Evolutionary conservation across 129 eudicot species (phyloP).

Genomic region (Rutidosis leptorrhynchoides): DNA sequence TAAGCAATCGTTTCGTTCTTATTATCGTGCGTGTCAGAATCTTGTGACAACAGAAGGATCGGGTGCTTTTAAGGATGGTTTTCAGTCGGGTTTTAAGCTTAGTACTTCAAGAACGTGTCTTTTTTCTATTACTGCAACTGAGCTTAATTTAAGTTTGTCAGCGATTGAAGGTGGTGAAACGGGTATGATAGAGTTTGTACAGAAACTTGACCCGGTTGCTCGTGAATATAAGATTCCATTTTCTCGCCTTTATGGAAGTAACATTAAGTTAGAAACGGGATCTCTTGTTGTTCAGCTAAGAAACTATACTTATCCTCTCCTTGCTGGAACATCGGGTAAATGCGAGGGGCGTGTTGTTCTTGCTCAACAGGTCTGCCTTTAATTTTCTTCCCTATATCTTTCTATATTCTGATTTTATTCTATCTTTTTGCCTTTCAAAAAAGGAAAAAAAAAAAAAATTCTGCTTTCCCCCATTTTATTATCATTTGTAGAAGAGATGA

Average conservation of each 20-base stretch:
- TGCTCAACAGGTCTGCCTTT: conserved; percentile 84
- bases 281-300: conserved; percentile 81
- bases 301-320: conserved; percentile 74
- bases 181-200: conserved; percentile 88
- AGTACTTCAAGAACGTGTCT: conserved; percentile 73
- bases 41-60: conserved; percentile 74
- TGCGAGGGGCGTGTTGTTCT: conserved; percentile 90
- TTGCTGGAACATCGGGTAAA: conserved; percentile 79
- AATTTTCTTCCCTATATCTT: conserved; percentile 13
- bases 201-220: conserved; percentile 87
- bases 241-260: conserved; percentile 80
- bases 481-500: neutral
- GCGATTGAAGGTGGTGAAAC: conserved; percentile 91
- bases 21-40: conserved; percentile 76
- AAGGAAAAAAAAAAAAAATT: too few relatives aligned
- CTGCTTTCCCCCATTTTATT: too few relatives aligned
- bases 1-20: conserved; percentile 74
- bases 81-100: conserved; percentile 87
- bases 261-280: conserved; percentile 59
- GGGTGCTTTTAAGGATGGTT: conserved; percentile 82
- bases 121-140: conserved; percentile 75
- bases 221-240: conserved; percentile 77
- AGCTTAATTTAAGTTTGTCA: conserved; percentile 65
- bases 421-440: too few relatives aligned
- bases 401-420: neutral